phyloP scores from a whole-genome alignment of 2,329 filamentous ascomycete genomes.

The Ceratocystis lukuohia region DNA sequence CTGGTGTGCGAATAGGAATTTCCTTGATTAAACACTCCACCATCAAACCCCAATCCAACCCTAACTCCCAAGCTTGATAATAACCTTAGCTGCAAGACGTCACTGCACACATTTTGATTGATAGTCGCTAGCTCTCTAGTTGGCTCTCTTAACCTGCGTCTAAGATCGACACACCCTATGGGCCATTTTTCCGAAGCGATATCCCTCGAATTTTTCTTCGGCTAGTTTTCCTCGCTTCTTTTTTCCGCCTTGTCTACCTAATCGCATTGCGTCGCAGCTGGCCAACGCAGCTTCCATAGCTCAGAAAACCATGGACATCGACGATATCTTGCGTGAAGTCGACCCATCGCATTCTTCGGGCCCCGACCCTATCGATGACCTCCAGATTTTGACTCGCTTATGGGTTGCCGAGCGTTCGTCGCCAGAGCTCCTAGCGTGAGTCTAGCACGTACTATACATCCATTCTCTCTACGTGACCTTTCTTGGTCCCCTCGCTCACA shows the following conservation, averaged over 20 bases:
- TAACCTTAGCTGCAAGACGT: background rate
- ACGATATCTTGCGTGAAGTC: slow-evolving; percentile 65
- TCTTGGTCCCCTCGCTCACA: too few relatives aligned
- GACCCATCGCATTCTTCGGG: slow-evolving; percentile 46
- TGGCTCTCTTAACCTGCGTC: too few relatives aligned
- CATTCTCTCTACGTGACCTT: too few relatives aligned
- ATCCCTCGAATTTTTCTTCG: too few relatives aligned
- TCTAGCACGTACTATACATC: background rate
- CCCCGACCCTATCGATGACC: slow-evolving; percentile 49
- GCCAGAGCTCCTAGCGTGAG: slow-evolving; percentile 57
- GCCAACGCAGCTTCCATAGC: background rate
- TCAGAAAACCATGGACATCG: slow-evolving; percentile 51
- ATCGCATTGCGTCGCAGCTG: background rate
- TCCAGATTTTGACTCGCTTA: slow-evolving; percentile 77
- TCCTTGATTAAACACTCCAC: background rate
- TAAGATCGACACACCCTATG: too few relatives aligned
- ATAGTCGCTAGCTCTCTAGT: too few relatives aligned
- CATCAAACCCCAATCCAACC: background rate
- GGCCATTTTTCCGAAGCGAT: too few relatives aligned
- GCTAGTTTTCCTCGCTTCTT: too few relatives aligned
- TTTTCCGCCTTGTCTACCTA: too few relatives aligned
- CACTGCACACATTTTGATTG: background rate
- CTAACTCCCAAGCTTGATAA: background rate
- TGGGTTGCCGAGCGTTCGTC: slow-evolving; percentile 89
- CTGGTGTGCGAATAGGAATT: too few relatives aligned